phyloP scores from a whole-genome alignment of 1,284 basidiomycete species.

The Flammula alnicola region DNA sequence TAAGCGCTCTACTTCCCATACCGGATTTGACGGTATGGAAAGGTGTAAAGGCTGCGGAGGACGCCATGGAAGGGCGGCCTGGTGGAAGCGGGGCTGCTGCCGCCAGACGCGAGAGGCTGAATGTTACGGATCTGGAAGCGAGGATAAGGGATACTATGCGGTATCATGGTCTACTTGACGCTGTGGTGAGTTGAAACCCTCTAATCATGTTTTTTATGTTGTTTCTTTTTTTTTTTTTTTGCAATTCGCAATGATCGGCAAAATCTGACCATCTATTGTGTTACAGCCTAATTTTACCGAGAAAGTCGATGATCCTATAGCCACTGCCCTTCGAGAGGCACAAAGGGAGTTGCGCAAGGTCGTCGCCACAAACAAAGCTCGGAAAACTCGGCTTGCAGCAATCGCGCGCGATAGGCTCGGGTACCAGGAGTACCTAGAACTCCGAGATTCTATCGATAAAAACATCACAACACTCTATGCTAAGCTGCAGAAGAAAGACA shows the following conservation, averaged over 20 bases:
- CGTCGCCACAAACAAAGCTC: slow-evolving; percentile 80
- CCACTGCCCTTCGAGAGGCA: slow-evolving; percentile 86
- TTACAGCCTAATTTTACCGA: slow-evolving; percentile 75
- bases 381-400: slow-evolving; percentile 73
- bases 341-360: slow-evolving; percentile 84
- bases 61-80: slow-evolving; percentile 80
- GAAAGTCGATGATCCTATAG: slow-evolving; percentile 91
- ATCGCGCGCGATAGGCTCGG: slow-evolving; percentile 89
- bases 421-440: slow-evolving; percentile 86
- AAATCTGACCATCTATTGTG: slow-evolving; percentile 4
- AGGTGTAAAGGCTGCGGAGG: slow-evolving; percentile 77
- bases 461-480: slow-evolving; percentile 72
- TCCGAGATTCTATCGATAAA: slow-evolving; percentile 83
- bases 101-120: slow-evolving; percentile 71
- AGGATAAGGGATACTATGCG: slow-evolving; percentile 74
- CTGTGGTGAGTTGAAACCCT: slow-evolving; percentile 60
- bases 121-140: slow-evolving; percentile 72
- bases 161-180: slow-evolving; percentile 66
- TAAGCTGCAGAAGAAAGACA: slow-evolving; percentile 78
- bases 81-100: slow-evolving; percentile 76
- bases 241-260: background rate
- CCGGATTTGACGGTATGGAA: slow-evolving; percentile 69
- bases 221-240: too few relatives aligned
- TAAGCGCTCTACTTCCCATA: slow-evolving; percentile 77
- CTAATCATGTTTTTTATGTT: too few relatives aligned